Base-by-base conservation (phyloP, 805 yeast genomes). In the Babjeviella inositovora region DNA sequence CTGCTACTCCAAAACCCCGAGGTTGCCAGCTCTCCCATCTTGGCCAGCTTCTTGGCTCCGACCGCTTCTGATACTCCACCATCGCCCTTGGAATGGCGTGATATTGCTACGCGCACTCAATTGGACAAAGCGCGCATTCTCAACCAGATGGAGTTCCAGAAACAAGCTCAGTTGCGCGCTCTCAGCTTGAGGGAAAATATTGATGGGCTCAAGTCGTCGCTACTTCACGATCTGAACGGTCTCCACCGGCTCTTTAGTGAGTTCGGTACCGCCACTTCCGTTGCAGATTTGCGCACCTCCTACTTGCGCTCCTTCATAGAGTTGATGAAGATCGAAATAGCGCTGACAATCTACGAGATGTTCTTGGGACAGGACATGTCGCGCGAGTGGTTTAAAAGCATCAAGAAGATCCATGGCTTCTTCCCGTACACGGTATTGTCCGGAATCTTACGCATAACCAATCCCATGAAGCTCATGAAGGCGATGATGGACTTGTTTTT, bases 381-480 rank as follows among this genome's bases (percentile, higher is more conserved):
- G 2, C 67, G 70, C 29, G 94, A 81, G 34, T 53, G 79, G 34
- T 71, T 75, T 35, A 58, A 63, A 8, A 82, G 81, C 38, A 51
- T 77, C 15, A 68, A 69, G 32, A 65, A 73, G 27, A 49, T 90
- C 18, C 95, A 87, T 47, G 50, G 59, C 15, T 39, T 81, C 28
- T 67, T 87, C 50, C 98, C 97, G 0, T 90, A 87, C 43, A 50
- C 62, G 2, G 41, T 87, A 17, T 66, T 85, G 44, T 71, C 72
- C 20, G 79, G 80, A 11, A 75, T 87, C 12, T 46, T 90, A 38
- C 63, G 70, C 38, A 69, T 75, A 29, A 81, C 97, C 1, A 87
- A 87, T 39, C 97, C 98, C 2, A 68, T 84, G 48, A 66, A 74
- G 19, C 70, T 87, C 14, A 69, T 81, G 52, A 77, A 84, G 30